Evolutionary conservation across 2,329 filamentous ascomycete genomes (phyloP).

Genomic region (Trichoderma harzianum): DNA sequence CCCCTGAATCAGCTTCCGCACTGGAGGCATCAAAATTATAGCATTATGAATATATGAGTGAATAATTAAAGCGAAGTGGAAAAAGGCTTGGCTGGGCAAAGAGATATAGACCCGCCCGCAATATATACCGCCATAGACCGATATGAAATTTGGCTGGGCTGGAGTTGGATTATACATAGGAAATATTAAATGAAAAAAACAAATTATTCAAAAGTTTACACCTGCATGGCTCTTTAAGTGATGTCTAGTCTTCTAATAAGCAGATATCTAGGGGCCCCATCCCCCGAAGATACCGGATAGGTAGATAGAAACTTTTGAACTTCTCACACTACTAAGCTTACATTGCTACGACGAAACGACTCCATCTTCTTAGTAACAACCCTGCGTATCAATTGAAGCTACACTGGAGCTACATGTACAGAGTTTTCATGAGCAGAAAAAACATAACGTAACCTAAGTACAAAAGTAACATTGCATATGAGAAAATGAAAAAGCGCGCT

Average conservation of each 20-base stretch:
- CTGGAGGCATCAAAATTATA: constrained; percentile 16
- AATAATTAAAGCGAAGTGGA: not conserved
- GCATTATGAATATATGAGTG: constrained; percentile 18
- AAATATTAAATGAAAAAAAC: not conserved
- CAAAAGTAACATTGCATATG: constrained; percentile 21
- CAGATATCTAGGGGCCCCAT: not conserved
- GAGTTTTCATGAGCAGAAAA: not conserved
- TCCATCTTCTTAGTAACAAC: not conserved
- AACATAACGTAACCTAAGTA: not conserved
- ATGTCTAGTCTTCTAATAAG: not conserved
- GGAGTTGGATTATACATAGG: constrained; percentile 2
- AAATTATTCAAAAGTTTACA: not conserved
- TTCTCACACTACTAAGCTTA: not conserved
- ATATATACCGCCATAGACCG: not conserved
- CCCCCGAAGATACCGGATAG: not conserved
- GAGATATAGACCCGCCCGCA: not conserved
- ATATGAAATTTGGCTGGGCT: not conserved
- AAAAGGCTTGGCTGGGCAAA: not conserved
- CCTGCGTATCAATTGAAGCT: not conserved
- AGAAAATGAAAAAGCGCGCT: constrained; percentile 21
- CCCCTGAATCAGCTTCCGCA: not conserved
- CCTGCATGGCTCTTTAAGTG: not conserved
- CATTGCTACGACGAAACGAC: not conserved
- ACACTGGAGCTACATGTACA: not conserved
- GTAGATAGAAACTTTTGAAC: no score